phyloP scores from a whole-genome alignment of 768 basidiomycete genomes.

The Lactifluus volemus region DNA sequence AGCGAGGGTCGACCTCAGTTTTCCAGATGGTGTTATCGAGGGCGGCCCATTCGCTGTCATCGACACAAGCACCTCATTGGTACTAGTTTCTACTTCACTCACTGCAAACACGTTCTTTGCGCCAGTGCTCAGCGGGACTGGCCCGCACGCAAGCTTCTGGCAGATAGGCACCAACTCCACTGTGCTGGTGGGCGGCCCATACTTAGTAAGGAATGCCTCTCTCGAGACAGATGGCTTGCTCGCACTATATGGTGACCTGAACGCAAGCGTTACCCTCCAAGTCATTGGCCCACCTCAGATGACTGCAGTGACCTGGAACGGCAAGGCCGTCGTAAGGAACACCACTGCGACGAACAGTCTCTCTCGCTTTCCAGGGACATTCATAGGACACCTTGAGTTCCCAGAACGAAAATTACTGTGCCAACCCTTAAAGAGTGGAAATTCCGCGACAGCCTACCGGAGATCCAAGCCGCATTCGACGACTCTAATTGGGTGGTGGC shows the following conservation, averaged over 20 bases:
- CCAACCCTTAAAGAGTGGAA: slow-evolving; percentile 62
- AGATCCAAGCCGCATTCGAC: slow-evolving; percentile 46
- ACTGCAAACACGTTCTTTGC: slow-evolving; percentile 72
- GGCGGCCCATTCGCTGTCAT: slow-evolving; percentile 50
- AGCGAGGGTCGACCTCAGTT: slow-evolving; percentile 28
- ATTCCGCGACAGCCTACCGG: slow-evolving; percentile 68
- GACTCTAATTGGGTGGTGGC: slow-evolving; percentile 60
- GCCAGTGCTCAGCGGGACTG: slow-evolving; percentile 42
- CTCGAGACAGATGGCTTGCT: slow-evolving; percentile 30
- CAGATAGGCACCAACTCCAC: slow-evolving; percentile 63
- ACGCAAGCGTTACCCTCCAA: slow-evolving; percentile 46
- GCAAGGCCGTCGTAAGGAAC: slow-evolving; percentile 33
- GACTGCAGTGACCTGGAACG: slow-evolving; percentile 65
- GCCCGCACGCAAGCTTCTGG: slow-evolving; percentile 55
- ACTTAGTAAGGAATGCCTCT: slow-evolving; percentile 37
- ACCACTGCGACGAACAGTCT: slow-evolving; percentile 25
- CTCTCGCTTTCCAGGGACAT: slow-evolving; percentile 33
- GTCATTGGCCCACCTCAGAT: slow-evolving; percentile 53
- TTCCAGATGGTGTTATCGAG: slow-evolving; percentile 43
- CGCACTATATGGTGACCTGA: slow-evolving; percentile 60
- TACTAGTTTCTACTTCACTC: slow-evolving; percentile 57
- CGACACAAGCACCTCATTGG: slow-evolving; percentile 57
- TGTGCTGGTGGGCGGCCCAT: slow-evolving; percentile 44
- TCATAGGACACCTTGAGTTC: slow-evolving; percentile 39
- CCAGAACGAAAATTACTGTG: slow-evolving; percentile 29